These are phyloP conservation scores for Metschnikowia reukaufii DNA, from an alignment of 805 yeast species.

Conservation along the genomic window DNA sequence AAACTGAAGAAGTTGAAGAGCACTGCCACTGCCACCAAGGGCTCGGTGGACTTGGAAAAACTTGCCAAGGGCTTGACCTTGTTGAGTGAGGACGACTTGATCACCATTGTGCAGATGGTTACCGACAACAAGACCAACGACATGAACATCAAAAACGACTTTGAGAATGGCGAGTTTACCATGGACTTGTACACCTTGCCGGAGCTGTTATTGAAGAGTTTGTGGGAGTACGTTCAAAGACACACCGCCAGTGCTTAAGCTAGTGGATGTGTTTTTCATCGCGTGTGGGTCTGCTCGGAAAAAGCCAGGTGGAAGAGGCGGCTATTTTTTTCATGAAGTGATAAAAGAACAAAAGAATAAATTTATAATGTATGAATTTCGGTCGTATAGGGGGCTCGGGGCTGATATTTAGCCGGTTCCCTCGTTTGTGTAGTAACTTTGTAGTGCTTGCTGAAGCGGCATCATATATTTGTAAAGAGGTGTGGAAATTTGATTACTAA, in stretches of 20 bases:
- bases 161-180: conserved; percentile 95
- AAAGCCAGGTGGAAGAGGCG: background rate
- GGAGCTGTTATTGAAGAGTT: conserved; percentile 82
- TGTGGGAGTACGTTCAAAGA: conserved; percentile 92
- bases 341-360: no score
- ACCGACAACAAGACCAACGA: conserved; percentile 93
- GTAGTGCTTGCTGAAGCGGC: no score
- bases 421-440: no score
- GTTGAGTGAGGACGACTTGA: conserved; percentile 85
- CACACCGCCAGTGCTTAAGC: conserved; percentile 37
- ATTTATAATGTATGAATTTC: no score
- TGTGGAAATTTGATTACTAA: no score
- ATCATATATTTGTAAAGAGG: no score
- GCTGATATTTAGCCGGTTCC: no score
- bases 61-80: conserved; percentile 88
- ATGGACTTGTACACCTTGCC: conserved; percentile 95
- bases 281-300: background rate
- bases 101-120: conserved; percentile 96
- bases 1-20: conserved; percentile 55
- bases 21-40: conserved; percentile 56
- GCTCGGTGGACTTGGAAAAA: conserved; percentile 81
- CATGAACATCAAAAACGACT: conserved; percentile 93
- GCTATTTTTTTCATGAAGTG: no score
- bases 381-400: no score
- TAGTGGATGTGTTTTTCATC: no score